These are phyloP conservation scores for Termitomyces sp. DNA, from an alignment of 768 basidiomycete genomes.

Conservation along the genomic window DNA sequence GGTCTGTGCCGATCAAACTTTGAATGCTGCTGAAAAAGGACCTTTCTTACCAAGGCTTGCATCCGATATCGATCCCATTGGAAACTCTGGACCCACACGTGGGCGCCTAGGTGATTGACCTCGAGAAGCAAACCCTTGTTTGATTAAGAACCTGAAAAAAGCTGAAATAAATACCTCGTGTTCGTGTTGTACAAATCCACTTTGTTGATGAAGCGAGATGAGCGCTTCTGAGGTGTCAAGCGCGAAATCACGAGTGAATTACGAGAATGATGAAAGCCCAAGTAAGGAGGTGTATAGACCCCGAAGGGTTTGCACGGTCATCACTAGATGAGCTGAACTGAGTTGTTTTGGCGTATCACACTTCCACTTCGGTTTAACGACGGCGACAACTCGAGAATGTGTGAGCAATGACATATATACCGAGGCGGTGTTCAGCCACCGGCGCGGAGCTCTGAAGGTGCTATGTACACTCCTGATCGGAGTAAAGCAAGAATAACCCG, in stretches of 20 bases:
- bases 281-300: background rate
- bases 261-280: background rate
- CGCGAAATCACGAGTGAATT: background rate
- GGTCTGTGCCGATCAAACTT: background rate
- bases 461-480: background rate
- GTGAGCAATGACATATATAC: background rate
- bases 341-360: background rate
- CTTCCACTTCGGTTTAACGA: no score
- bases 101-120: background rate
- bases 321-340: background rate
- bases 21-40: background rate
- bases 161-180: no score
- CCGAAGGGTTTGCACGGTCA: background rate
- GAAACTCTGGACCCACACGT: no score
- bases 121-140: background rate
- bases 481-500: background rate
- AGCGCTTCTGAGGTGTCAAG: background rate
- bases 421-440: background rate
- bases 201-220: background rate
- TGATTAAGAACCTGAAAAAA: no score
- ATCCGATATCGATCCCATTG: background rate
- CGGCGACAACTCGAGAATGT: background rate
- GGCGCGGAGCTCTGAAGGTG: background rate
- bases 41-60: background rate
- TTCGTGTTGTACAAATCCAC: no score